Conservation (phyloP, 345 rosid species). For the Orychophragmus violaceus region DNA sequence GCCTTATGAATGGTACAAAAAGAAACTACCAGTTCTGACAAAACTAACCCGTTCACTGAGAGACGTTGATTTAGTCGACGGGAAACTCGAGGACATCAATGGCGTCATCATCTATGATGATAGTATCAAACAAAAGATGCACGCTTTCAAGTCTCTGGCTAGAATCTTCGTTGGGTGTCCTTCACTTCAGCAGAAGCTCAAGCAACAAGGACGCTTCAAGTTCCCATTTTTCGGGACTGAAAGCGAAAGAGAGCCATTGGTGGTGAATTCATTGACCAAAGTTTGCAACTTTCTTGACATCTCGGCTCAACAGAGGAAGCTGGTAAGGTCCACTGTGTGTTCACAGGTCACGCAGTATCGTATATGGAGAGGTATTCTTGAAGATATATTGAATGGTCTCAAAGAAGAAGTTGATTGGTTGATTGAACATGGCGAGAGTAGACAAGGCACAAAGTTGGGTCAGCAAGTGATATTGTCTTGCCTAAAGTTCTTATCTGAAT, state of each 20-base stretch:
- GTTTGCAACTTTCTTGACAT: constrained; percentile 49
- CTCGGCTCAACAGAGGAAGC: constrained; percentile 67
- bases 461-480: constrained; percentile 62
- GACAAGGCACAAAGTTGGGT: constrained; percentile 43
- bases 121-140: constrained; percentile 36
- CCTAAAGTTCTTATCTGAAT: constrained; percentile 49
- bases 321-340: constrained; percentile 46
- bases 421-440: constrained; percentile 27
- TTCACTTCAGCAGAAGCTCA: constrained; percentile 42
- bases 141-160: constrained; percentile 52
- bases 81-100: constrained; percentile 40
- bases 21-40: constrained; percentile 38
- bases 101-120: constrained; percentile 47
- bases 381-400: constrained; percentile 51
- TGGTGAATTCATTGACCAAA: constrained; percentile 52
- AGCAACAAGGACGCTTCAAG: constrained; percentile 11
- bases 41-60: constrained; percentile 39
- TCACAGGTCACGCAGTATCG: constrained; percentile 67
- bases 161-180: constrained; percentile 62
- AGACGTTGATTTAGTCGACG: constrained; percentile 50
- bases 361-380: constrained; percentile 62
- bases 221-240: constrained; percentile 33
- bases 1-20: constrained; percentile 45
- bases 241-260: constrained; percentile 49
- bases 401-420: constrained; percentile 49